These are phyloP conservation scores for Saccharomyces uvarum DNA, from an alignment of 1,139 yeast genomes.

Conservation along the genomic window DNA sequence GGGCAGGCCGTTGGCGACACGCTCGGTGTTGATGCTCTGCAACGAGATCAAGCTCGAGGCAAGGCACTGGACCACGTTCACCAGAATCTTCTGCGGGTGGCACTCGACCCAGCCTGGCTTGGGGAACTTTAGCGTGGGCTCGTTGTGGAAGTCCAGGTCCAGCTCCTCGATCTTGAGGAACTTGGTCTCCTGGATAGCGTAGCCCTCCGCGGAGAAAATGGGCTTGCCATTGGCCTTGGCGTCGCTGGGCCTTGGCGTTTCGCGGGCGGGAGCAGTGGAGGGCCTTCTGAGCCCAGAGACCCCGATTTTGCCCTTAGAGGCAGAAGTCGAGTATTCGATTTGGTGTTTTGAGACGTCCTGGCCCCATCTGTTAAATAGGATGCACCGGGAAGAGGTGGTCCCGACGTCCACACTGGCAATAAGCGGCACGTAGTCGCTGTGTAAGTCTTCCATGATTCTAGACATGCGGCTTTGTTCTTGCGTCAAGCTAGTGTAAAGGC, in stretches of 20 bases:
- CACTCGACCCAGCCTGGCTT: conserved; percentile 93
- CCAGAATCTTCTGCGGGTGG: conserved; percentile 77
- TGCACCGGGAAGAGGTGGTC: conserved; percentile 90
- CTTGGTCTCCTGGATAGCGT: conserved; percentile 52
- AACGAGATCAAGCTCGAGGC: conserved; percentile 56
- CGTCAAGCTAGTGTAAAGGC: not conserved
- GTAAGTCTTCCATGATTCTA: not conserved
- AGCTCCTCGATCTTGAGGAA: conserved; percentile 55
- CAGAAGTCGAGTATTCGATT: conserved; percentile 78
- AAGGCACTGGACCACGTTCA: conserved; percentile 72
- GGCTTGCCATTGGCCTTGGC: conserved; percentile 34
- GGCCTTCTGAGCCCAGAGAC: conserved; percentile 20
- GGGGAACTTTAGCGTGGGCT: conserved; percentile 67
- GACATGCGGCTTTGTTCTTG: not conserved
- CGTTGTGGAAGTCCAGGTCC: conserved; percentile 38
- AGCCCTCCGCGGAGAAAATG: conserved; percentile 68
- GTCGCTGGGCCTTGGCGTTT: not conserved
- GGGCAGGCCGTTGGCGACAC: conserved; percentile 41
- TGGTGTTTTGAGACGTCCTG: conserved; percentile 80
- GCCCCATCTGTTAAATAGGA: conserved; percentile 66
- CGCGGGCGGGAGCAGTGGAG: conserved; percentile 21
- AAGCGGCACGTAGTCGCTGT: conserved; percentile 35
- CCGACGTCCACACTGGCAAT: conserved; percentile 83
- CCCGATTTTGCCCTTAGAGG: conserved; percentile 38
- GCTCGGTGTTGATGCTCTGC: conserved; percentile 45